Conservation (phyloP, 2,329 filamentous ascomycete genomes). For the Westerdykella aurantiaca region DNA sequence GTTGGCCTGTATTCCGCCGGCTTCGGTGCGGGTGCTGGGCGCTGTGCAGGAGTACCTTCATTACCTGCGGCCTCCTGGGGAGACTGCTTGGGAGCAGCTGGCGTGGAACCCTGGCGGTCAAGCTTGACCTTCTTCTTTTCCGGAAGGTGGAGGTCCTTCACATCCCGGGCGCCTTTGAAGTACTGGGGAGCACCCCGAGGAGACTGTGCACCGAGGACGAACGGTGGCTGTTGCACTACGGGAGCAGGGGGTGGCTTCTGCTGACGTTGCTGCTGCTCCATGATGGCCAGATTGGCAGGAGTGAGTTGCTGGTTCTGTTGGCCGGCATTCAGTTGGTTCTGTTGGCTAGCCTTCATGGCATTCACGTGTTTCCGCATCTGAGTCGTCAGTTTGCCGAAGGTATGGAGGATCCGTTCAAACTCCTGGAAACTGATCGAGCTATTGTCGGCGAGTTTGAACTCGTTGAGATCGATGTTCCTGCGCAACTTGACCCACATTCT, state of each 20-base stretch:
- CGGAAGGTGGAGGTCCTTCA: constrained; percentile 55
- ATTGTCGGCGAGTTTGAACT: constrained; percentile 24
- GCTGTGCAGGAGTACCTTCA: too few species aligned
- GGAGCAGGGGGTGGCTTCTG: constrained; percentile 46
- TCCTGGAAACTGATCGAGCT: neutral
- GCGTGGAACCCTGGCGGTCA: constrained; percentile 40
- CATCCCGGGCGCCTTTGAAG: constrained; percentile 45
- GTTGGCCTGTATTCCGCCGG: constrained; percentile 41
- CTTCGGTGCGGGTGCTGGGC: constrained; percentile 31
- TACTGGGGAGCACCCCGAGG: constrained; percentile 55
- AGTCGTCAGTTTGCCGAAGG: constrained; percentile 24
- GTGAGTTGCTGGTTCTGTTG: constrained; percentile 19
- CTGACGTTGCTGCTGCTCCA: constrained; percentile 45
- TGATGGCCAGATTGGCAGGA: constrained; percentile 35
- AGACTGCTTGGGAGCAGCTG: constrained; percentile 34
- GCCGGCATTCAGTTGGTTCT: constrained; percentile 3
- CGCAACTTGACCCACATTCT: constrained; percentile 22
- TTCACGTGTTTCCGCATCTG: constrained; percentile 12
- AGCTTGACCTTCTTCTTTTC: constrained; percentile 52
- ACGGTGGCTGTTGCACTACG: constrained; percentile 49
- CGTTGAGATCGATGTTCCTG: constrained; percentile 24
- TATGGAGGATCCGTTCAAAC: constrained; percentile 21
- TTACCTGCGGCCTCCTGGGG: constrained; percentile 13
- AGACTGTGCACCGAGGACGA: constrained; percentile 47
- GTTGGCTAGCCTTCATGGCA: neutral